Conservation (phyloP, 2,329 filamentous ascomycete genomes). For the Colletotrichum plurivorum region DNA sequence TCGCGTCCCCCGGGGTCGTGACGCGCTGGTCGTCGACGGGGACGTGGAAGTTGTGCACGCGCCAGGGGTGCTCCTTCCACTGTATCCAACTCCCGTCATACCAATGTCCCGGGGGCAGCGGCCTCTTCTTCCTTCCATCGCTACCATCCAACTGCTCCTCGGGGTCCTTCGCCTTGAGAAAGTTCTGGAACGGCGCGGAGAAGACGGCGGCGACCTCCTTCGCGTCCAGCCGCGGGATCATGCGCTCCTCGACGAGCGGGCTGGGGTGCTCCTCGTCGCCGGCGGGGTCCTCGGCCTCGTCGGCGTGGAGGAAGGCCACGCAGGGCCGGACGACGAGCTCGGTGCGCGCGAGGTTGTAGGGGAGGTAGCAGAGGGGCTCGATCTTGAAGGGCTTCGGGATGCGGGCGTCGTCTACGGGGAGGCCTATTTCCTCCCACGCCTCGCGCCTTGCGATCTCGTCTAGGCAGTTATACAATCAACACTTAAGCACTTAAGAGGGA, state of each 20-base stretch:
- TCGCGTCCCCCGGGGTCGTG: conserved; percentile 64
- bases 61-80: conserved; percentile 85
- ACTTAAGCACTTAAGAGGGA: too few relatives aligned
- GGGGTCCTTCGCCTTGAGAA: conserved; percentile 76
- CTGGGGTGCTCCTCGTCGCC: conserved; percentile 41
- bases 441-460: conserved; percentile 91
- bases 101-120: conserved; percentile 75
- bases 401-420: conserved; percentile 78
- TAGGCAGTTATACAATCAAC: too few relatives aligned
- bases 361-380: conserved; percentile 89
- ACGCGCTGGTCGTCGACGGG: conserved; percentile 81
- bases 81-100: conserved; percentile 87
- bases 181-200: conserved; percentile 88
- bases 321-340: conserved; percentile 82
- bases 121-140: conserved; percentile 46
- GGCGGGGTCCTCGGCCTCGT: conserved; percentile 54
- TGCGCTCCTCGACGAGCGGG: conserved; percentile 73
- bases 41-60: conserved; percentile 92
- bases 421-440: conserved; percentile 93
- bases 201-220: conserved; percentile 96
- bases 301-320: conserved; percentile 82
- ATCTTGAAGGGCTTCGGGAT: conserved; percentile 85
- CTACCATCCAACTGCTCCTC: conserved; percentile 44
- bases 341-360: conserved; percentile 80
- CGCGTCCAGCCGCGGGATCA: conserved; percentile 87